Evolutionary conservation across 768 basidiomycete species (phyloP).

Genomic region (Amylocystis lapponica): DNA sequence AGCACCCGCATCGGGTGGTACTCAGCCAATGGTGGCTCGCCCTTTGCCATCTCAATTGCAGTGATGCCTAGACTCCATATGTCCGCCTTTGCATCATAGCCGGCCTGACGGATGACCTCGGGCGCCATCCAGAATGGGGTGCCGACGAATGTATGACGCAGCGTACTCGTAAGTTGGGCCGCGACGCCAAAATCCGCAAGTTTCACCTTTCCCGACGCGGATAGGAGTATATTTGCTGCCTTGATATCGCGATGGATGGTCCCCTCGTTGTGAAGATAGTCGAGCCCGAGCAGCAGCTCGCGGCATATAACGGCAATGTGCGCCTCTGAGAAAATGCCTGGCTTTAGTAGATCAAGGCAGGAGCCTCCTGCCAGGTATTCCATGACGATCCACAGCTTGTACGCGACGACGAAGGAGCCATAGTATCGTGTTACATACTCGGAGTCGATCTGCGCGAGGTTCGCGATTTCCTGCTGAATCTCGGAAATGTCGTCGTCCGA

Average conservation of each 20-base stretch:
- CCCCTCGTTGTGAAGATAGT: slow-evolving; percentile 92
- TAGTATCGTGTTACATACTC: slow-evolving; percentile 96
- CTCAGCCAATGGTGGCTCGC: slow-evolving; percentile 93
- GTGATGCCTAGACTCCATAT: slow-evolving; percentile 99
- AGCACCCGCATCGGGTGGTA: slow-evolving; percentile 99
- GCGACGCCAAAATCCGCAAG: slow-evolving; percentile 99
- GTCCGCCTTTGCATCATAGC: slow-evolving; percentile 94
- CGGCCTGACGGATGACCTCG: slow-evolving; percentile 95
- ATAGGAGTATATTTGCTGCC: slow-evolving; percentile 91
- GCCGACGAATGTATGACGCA: slow-evolving; percentile 96
- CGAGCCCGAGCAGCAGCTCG: slow-evolving; percentile 87
- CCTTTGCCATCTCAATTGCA: slow-evolving; percentile 96
- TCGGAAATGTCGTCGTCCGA: slow-evolving; percentile 98
- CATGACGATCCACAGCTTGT: slow-evolving; percentile 99
- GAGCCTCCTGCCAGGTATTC: slow-evolving; percentile 99
- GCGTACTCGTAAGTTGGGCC: slow-evolving; percentile 89
- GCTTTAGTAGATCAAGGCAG: slow-evolving; percentile 92
- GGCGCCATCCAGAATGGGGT: slow-evolving; percentile 99
- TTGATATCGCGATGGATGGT: slow-evolving; percentile 99
- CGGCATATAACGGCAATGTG: slow-evolving; percentile 95
- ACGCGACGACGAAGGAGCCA: slow-evolving; percentile 92
- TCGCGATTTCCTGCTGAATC: slow-evolving; percentile 98
- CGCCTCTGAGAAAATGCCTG: slow-evolving; percentile 83
- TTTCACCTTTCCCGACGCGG: slow-evolving; percentile 89
- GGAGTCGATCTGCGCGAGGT: slow-evolving; percentile 91